A percentile compares a stretch with the other conserved stretches of the same genome.
Conservation (phyloP, 768 basidiomycete genomes). For the Epithele typhae region DNA sequence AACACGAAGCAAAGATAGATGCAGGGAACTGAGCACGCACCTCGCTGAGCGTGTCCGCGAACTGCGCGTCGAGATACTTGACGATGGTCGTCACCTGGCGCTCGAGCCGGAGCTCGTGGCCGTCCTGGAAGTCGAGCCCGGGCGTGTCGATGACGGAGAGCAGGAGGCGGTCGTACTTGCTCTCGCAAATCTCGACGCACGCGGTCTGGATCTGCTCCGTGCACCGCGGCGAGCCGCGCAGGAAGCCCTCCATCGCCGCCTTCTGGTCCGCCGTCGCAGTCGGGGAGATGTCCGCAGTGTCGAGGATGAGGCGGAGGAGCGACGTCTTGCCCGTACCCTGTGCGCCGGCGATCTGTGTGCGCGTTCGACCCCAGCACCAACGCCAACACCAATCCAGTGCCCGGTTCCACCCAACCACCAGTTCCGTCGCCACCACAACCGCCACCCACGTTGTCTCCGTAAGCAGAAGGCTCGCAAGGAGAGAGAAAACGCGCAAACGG, state of each 20-base stretch:
- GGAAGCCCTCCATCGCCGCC: conserved; percentile 57
- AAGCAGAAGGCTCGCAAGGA: too few relatives aligned
- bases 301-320: conserved; percentile 71
- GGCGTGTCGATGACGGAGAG: conserved; percentile 86
- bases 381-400: too few relatives aligned
- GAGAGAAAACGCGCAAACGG: too few relatives aligned
- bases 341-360: conserved; percentile 65
- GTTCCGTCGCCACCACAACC: too few relatives aligned
- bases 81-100: conserved; percentile 70
- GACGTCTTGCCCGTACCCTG: conserved; percentile 86
- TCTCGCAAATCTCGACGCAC: conserved; percentile 80
- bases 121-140: conserved; percentile 70
- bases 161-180: conserved; percentile 70
- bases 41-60: conserved; percentile 84
- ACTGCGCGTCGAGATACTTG: conserved; percentile 77
- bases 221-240: conserved; percentile 53
- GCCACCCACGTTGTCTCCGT: too few relatives aligned
- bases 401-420: too few relatives aligned
- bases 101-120: conserved; percentile 74
- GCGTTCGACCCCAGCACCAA: neutral
- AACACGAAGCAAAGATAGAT: neutral
- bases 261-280: conserved; percentile 72
- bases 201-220: conserved; percentile 65
- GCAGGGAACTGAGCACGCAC: conserved; percentile 35
- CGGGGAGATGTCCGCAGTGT: conserved; percentile 81